These are phyloP conservation scores for Podosphaera aphanis DNA, from an alignment of 2,329 filamentous ascomycete genomes.

Conservation along the genomic window DNA sequence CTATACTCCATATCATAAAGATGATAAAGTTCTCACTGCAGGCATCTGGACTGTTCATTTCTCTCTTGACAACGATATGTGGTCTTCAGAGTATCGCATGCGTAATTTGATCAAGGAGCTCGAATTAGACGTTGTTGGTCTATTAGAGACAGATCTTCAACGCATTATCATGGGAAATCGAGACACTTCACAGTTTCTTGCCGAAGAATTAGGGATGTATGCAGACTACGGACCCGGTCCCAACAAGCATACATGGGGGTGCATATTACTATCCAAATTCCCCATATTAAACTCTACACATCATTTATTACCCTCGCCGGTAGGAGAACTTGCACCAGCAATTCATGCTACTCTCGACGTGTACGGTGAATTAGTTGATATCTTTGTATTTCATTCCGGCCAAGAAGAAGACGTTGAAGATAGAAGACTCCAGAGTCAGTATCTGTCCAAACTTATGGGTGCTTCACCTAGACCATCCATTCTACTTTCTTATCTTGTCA, in stretches of 20 bases:
- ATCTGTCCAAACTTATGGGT: constrained; percentile 73
- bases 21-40: constrained; percentile 71
- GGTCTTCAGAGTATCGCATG: constrained; percentile 87
- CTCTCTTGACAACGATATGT: constrained; percentile 95
- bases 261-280: constrained; percentile 83
- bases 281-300: constrained; percentile 94
- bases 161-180: constrained; percentile 99
- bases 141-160: constrained; percentile 80
- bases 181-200: constrained; percentile 82
- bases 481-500: constrained; percentile 78
- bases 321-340: constrained; percentile 81
- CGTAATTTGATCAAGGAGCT: constrained; percentile 74
- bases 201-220: constrained; percentile 95
- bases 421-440: constrained; percentile 62
- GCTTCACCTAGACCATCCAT: constrained; percentile 57
- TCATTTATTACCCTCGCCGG: constrained; percentile 77
- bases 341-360: constrained; percentile 92
- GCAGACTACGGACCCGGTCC: constrained; percentile 91
- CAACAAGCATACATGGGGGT: constrained; percentile 97
- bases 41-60: constrained; percentile 99
- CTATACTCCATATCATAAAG: constrained; percentile 70
- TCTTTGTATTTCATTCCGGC: constrained; percentile 96
- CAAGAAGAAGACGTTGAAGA: constrained; percentile 94
- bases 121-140: constrained; percentile 92
- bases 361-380: constrained; percentile 72